Evolutionary conservation across 2,329 filamentous ascomycete species (phyloP).

Genomic region (Cercospora sp.): DNA sequence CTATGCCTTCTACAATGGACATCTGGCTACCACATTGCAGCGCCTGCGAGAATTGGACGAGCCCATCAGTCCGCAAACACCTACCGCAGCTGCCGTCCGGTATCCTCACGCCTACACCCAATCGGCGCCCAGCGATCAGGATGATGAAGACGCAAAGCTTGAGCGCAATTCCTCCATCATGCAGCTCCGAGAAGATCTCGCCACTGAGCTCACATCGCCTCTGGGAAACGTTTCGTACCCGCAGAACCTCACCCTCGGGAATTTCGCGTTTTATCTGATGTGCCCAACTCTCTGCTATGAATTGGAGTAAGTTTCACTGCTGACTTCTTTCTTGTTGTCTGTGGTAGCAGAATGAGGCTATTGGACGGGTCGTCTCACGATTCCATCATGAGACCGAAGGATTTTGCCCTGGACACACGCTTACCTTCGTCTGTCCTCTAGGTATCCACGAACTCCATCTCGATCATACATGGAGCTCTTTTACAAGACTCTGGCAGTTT

Average conservation of each 20-base stretch:
- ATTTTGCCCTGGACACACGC: neutral
- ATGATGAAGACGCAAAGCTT: slow-evolving; percentile 46
- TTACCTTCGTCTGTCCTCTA: neutral
- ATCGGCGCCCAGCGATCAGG: slow-evolving; percentile 51
- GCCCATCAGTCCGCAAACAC: slow-evolving; percentile 51
- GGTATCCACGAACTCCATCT: slow-evolving; percentile 69
- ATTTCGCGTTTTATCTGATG: slow-evolving; percentile 83
- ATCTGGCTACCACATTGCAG: slow-evolving; percentile 82
- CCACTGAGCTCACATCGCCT: slow-evolving; percentile 86
- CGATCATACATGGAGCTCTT: slow-evolving; percentile 79
- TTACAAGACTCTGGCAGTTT: slow-evolving; percentile 83
- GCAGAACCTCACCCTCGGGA: slow-evolving; percentile 76
- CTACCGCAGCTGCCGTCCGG: slow-evolving; percentile 62
- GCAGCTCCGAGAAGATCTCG: slow-evolving; percentile 79
- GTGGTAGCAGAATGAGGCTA: neutral
- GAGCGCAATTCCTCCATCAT: slow-evolving; percentile 50
- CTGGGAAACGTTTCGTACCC: slow-evolving; percentile 89
- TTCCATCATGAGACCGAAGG: neutral
- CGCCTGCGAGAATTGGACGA: slow-evolving; percentile 77
- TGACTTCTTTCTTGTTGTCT: neutral
- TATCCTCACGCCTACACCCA: slow-evolving; percentile 61
- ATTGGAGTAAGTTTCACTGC: slow-evolving; percentile 62
- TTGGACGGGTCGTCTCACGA: neutral
- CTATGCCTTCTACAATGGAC: slow-evolving; percentile 97
- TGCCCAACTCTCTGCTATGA: slow-evolving; percentile 98